A percentile compares a stretch with the other conserved stretches of the same genome.
Evolutionary conservation across 164 flowering plant species (phyloP).

Genomic region (Piper longum): DNA sequence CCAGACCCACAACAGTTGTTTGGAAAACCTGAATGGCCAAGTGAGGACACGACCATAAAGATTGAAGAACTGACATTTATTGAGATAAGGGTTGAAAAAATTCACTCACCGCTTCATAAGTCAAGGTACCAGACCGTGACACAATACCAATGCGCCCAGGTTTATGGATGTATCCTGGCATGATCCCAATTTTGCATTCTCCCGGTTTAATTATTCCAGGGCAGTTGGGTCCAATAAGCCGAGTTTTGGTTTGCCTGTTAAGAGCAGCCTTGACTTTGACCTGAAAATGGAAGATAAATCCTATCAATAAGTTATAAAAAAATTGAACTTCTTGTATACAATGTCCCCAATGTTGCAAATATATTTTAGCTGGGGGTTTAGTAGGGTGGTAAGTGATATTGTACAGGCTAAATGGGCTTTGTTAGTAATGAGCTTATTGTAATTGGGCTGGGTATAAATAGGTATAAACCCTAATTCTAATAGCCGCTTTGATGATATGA

Average conservation of each 20-base stretch:
- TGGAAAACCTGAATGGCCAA: slow-evolving; percentile 56
- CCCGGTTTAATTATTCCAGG: slow-evolving; percentile 99
- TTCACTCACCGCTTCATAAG: slow-evolving; percentile 90
- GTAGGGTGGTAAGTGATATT: too few species aligned
- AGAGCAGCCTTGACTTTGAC: slow-evolving; percentile 13
- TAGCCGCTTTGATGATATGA: too few species aligned
- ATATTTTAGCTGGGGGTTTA: too few species aligned
- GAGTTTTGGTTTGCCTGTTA: slow-evolving; percentile 70
- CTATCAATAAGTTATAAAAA: background rate
- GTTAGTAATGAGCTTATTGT: too few species aligned
- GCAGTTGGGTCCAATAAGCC: slow-evolving; percentile 94
- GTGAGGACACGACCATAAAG: background rate
- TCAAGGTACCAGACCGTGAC: slow-evolving; percentile 95
- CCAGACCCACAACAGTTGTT: slow-evolving; percentile 96
- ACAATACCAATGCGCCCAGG: slow-evolving; percentile 98
- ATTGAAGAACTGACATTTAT: background rate
- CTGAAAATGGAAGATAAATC: slow-evolving; percentile 19
- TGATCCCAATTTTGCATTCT: slow-evolving; percentile 96
- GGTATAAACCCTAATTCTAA: too few species aligned
- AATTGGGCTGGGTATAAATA: too few species aligned
- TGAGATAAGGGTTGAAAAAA: background rate
- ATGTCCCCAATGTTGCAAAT: too few species aligned
- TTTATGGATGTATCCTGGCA: slow-evolving; percentile 99
- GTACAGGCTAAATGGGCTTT: too few species aligned
- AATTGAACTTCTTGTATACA: too few species aligned